Conservation (phyloP, 345 rosid species). For the Gossypium sturtianum region DNA sequence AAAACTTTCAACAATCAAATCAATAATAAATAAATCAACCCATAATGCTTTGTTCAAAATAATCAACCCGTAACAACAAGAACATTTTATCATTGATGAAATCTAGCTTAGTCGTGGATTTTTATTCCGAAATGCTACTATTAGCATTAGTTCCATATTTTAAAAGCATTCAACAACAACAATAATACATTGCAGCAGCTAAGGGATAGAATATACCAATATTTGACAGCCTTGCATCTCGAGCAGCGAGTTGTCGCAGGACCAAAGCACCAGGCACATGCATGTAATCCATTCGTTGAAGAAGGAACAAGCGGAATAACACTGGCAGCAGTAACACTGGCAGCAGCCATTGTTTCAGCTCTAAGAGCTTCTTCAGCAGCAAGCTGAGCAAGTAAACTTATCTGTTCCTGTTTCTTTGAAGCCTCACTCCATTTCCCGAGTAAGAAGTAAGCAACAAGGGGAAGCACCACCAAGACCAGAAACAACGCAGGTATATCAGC, state of each 20-base stretch:
- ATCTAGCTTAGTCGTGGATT: not conserved
- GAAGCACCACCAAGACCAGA: slow-evolving; percentile 80
- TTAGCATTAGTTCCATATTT: not conserved
- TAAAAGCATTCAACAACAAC: not conserved
- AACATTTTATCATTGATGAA: not conserved
- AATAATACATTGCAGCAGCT: not conserved
- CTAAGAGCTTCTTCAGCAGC: slow-evolving; percentile 79
- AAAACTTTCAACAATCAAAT: not conserved
- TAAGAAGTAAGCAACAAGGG: slow-evolving; percentile 60
- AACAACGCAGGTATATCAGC: slow-evolving; percentile 68
- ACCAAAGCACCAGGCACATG: slow-evolving; percentile 64
- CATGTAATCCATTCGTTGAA: slow-evolving; percentile 39
- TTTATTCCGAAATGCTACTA: not conserved
- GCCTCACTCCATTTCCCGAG: slow-evolving; percentile 86
- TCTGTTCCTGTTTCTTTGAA: slow-evolving; percentile 53
- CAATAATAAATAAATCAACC: not conserved
- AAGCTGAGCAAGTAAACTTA: slow-evolving; percentile 60
- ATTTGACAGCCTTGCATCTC: slow-evolving; percentile 77
- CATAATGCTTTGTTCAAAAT: not conserved
- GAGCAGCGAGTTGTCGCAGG: slow-evolving; percentile 86
- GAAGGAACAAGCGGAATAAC: slow-evolving; percentile 37
- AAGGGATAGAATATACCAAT: slow-evolving; percentile 47
- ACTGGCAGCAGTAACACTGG: slow-evolving; percentile 30
- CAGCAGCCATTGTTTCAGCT: slow-evolving; percentile 45
- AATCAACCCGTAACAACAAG: no score